Evolutionary conservation across 2,329 filamentous ascomycete species (phyloP).

Genomic region (Trichoderma atroviride): DNA sequence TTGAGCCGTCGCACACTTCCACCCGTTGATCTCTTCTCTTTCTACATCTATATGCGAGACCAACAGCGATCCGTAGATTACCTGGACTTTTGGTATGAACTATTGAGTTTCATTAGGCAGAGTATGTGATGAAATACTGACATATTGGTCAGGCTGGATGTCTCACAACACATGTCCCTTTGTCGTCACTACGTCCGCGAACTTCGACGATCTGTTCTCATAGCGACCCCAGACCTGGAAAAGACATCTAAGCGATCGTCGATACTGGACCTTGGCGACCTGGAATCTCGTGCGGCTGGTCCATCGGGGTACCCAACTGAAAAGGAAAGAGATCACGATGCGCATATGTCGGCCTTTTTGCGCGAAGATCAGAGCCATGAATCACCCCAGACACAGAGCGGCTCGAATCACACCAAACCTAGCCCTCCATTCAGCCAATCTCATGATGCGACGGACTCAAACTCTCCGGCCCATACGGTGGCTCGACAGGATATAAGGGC

Average conservation of each 20-base stretch:
- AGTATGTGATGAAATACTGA: conserved; percentile 23
- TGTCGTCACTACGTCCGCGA: conserved; percentile 97
- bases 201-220: conserved; percentile 86
- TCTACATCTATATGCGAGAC: conserved; percentile 99
- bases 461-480: conserved; percentile 81
- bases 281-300: conserved; percentile 60
- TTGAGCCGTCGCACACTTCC: conserved; percentile 91
- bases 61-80: conserved; percentile 98
- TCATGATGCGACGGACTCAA: conserved; percentile 70
- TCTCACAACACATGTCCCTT: conserved; percentile 97
- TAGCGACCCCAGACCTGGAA: conserved; percentile 89
- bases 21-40: conserved; percentile 95
- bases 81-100: conserved; percentile 85
- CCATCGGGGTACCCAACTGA: conserved; percentile 66
- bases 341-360: conserved; percentile 88
- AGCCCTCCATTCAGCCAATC: conserved; percentile 64
- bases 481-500: conserved; percentile 87
- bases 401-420: conserved; percentile 48
- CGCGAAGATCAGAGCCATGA: conserved; percentile 66
- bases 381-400: conserved; percentile 57
- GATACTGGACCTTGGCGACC: conserved; percentile 74
- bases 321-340: conserved; percentile 78
- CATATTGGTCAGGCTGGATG: conserved; percentile 78
- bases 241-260: conserved; percentile 86
- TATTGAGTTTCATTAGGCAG: background rate